Evolutionary conservation across 345 rosid genomes (phyloP), one percentile per base, ranked within the genome.

Genomic region (Linum trigynum): DNA sequence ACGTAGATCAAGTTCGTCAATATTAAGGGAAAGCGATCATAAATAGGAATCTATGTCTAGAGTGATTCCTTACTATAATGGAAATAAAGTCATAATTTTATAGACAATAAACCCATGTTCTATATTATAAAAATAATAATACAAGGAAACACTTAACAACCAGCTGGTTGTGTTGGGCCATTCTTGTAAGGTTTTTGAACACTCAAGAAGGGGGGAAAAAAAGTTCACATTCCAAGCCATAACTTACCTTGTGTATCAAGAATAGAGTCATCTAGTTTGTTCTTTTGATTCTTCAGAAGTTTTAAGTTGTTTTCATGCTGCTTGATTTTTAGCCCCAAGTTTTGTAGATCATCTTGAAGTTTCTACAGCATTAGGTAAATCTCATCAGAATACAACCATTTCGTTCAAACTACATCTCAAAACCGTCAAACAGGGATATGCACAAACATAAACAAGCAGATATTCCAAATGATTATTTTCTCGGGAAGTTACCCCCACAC

Each of bases 301-400:
- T 67, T 80, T n/a, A 86, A 35, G 66, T 79, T 79, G 50, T 82
- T 80, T 56, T 90, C 95, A 4, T 84, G 92, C 65, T 74, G 86
- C 75, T 86, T 88, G 77, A 90, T 77, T 75, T 81, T 84, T 73
- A 60, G 63, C 64, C 92, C 97, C 42, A 86, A 65, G 2, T 43
- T 37, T 38, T 79, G 84, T 43, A 86, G 80, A 67, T 86, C 95
- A 73, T 89, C 85, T 75, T 90, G 76, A 78, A 88, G 89, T 76
- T 74, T 90, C 82, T 87, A 80, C 72, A 69, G 1, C 66, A 53
- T 67, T 63, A 53, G 62, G 16, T 38, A 39, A 15, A 63, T 69
- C 42, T 7, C 32, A 65, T 62, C 11, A 67, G 67, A 17, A 36
- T 35, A 9, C 15, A 5, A 32, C 39, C 55, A 16, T 32, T 41